phyloP scores from a whole-genome alignment of 768 basidiomycete genomes.

The Russula virescens region DNA sequence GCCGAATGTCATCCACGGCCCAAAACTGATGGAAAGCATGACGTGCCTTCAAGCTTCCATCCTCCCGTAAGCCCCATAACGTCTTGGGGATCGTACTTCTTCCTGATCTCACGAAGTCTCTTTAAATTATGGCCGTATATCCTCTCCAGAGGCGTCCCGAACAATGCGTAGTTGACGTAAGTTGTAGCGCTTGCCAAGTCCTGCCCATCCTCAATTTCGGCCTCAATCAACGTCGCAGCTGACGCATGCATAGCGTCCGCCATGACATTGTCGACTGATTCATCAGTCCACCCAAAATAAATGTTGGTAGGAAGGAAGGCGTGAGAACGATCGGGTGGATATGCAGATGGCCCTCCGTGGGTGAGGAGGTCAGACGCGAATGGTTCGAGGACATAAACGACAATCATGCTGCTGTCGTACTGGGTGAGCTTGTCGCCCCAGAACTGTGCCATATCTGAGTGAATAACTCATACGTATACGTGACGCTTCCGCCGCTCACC shows the following conservation, averaged over 20 bases:
- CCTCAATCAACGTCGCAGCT: slow-evolving; percentile 33
- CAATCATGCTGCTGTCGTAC: slow-evolving; percentile 35
- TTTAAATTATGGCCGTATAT: slow-evolving; percentile 49
- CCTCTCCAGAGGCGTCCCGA: slow-evolving; percentile 42
- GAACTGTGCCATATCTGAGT: slow-evolving; percentile 31
- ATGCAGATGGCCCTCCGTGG: slow-evolving; percentile 19
- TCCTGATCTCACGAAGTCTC: slow-evolving; percentile 38
- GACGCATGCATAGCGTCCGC: background rate
- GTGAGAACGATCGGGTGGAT: slow-evolving; percentile 22
- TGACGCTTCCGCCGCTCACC: background rate
- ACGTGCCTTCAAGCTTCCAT: slow-evolving; percentile 37
- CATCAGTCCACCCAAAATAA: slow-evolving; percentile 40
- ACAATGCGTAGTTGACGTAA: slow-evolving; percentile 59
- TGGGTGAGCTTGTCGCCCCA: slow-evolving; percentile 38
- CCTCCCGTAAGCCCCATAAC: slow-evolving; percentile 67
- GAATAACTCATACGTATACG: background rate
- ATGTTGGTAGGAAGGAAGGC: slow-evolving; percentile 13
- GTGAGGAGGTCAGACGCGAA: slow-evolving; percentile 14
- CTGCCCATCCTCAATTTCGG: slow-evolving; percentile 39
- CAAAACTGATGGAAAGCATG: too few relatives aligned
- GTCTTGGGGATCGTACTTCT: slow-evolving; percentile 46
- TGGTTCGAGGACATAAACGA: slow-evolving; percentile 34
- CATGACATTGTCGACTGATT: slow-evolving; percentile 32
- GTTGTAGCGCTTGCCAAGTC: slow-evolving; percentile 36
- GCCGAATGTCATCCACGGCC: too few relatives aligned